Base-by-base conservation (phyloP, 257 asterid genomes). In the Vinca minor region DNA sequence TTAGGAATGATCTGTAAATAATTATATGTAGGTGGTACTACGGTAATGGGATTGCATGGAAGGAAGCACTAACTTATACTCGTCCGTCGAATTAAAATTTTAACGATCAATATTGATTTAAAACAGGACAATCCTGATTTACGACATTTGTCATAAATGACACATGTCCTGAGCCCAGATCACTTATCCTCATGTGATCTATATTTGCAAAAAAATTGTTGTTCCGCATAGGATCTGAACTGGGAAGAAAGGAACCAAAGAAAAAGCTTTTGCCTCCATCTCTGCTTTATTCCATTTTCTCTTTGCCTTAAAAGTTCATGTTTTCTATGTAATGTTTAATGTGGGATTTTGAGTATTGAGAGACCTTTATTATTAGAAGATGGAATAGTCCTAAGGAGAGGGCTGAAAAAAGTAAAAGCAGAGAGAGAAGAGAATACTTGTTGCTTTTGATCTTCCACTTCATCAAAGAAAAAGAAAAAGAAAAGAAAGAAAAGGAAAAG, bases 361-460 rank as follows among this genome's bases (percentile, higher is more conserved):
- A 26, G 36, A 77, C 84, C 91, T 85, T 87, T 85, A 74, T 87
- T 85, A 74, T 77, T 85, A 80, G 87, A 80, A 82, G 81, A 79
- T 84, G 88, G 90, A 75, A 84, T 80, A 81, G 88, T 85, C 93
- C 80, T 84, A 82, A 82, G 82, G 89, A 79, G 84, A 68, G 84
- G 74, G 79, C 85, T 82, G 77, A 76, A 76, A 76, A 76, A 82
- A 84, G 88, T 65, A 71, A 85, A 84, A 85, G 89, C 71, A 72
- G 64, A 62, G 25, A 17, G 42, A 42, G 53, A 70, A 73, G 70
- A 45, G 55, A 66, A 68, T 66, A 52, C 56, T 59, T 69, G 67
- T 78, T 81, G 87, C 89, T 82, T 86, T 88, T 89, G 83, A 36
- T 48, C 63, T 73, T 79, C 87, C 87, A 84, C 93, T 83, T 78